A percentile compares a stretch with the other conserved stretches of the same genome.
Conservation (phyloP, 1,284 basidiomycete genomes). For the Testicularia cyperi region DNA sequence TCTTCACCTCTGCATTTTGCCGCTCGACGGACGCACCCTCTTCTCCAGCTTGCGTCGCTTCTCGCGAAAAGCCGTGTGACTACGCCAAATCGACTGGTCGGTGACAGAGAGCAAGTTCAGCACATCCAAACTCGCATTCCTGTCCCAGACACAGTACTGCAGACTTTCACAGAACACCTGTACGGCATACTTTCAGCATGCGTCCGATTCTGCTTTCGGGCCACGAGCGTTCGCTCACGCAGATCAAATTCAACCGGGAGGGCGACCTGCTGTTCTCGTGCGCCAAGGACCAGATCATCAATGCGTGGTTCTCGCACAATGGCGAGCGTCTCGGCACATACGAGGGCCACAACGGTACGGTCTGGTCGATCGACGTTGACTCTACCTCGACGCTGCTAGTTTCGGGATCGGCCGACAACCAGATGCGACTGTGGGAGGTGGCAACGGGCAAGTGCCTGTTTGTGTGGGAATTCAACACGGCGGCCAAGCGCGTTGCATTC, state of each 20-base stretch:
- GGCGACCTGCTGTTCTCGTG: constrained; percentile 94
- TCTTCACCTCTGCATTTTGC: too few species aligned
- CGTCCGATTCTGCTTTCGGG: constrained; percentile 66
- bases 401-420: constrained; percentile 84
- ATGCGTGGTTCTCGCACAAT: constrained; percentile 98
- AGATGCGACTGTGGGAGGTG: constrained; percentile 87
- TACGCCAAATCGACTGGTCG: too few species aligned
- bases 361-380: constrained; percentile 96
- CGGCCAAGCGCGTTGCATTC: constrained; percentile 90
- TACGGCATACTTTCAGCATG: too few species aligned
- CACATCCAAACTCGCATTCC: too few species aligned
- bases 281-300: constrained; percentile 92
- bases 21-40: too few species aligned
- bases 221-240: constrained; percentile 94
- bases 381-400: constrained; percentile 81
- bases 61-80: too few species aligned
- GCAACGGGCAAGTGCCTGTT: constrained; percentile 78
- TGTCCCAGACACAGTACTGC: too few species aligned
- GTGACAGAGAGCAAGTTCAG: too few species aligned
- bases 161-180: too few species aligned
- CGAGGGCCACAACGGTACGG: constrained; percentile 90
- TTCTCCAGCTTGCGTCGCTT: too few species aligned
- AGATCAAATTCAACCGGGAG: constrained; percentile 76
- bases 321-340: constrained; percentile 97
- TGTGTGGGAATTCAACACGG: constrained; percentile 93